Conservation (phyloP, 208 protist genomes). For the Wallacemonas sp. region DNA sequence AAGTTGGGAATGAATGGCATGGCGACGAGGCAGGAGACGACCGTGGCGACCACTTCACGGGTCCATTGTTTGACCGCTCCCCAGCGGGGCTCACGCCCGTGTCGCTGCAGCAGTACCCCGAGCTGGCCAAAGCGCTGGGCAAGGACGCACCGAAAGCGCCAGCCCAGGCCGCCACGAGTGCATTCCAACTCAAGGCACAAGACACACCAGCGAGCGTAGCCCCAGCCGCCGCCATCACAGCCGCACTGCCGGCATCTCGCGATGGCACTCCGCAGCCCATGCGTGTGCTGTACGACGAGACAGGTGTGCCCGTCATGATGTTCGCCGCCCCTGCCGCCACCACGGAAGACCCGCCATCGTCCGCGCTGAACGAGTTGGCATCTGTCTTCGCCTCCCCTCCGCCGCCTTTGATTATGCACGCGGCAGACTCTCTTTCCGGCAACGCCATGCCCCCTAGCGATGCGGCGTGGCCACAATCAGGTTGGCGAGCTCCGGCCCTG, state of each 20-base stretch:
- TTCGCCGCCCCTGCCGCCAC: background rate
- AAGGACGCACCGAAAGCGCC: background rate
- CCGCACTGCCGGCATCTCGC: background rate
- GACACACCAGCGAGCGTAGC: background rate
- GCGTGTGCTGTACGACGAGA: conserved; percentile 9
- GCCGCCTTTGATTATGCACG: too few relatives aligned
- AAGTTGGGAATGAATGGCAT: background rate
- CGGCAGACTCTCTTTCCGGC: conserved; percentile 6
- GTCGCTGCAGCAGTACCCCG: conserved; percentile 7
- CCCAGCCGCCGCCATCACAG: background rate
- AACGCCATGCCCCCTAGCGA: too few relatives aligned
- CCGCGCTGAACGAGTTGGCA: background rate
- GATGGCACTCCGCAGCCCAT: background rate
- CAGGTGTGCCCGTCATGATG: conserved; percentile 10
- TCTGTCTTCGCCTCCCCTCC: background rate
- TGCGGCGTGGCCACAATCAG: too few relatives aligned
- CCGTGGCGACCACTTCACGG: background rate
- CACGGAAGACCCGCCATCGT: background rate
- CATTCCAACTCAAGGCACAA: background rate
- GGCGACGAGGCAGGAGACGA: background rate
- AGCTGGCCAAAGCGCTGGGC: conserved; percentile 7
- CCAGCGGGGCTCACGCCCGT: conserved; percentile 18
- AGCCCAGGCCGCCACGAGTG: background rate
- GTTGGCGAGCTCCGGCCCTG: too few relatives aligned
- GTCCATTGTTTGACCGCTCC: conserved; percentile 6